phyloP scores from a whole-genome alignment of 371 early-diverging fungal species.

The Ecytonucleospora hepatopenaei region DNA sequence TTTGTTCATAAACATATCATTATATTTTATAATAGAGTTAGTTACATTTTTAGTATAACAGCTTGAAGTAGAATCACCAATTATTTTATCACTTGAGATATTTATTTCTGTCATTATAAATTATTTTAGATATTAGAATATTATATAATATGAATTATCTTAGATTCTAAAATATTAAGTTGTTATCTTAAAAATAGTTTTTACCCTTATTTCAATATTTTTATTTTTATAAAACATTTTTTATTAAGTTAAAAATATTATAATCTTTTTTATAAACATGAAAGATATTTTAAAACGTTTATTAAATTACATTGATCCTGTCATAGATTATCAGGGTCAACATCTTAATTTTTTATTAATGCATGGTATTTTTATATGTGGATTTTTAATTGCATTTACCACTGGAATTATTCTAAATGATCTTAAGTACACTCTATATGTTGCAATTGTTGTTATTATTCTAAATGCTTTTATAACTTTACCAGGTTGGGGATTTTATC shows the following conservation, averaged over 20 bases:
- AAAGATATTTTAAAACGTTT: background rate
- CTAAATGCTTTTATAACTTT: conserved; percentile 34
- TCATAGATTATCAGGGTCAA: conserved; percentile 56
- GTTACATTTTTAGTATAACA: no score
- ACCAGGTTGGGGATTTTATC: conserved; percentile 55
- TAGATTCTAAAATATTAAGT: no score
- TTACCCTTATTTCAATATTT: background rate
- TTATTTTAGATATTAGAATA: no score
- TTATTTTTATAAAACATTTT: background rate
- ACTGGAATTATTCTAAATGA: conserved; percentile 37
- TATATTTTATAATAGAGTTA: no score
- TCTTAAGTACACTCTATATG: conserved; percentile 42
- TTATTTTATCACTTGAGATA: no score
- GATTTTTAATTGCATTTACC: conserved; percentile 39
- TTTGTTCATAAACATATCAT: no score
- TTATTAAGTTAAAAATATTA: no score
- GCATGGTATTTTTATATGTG: conserved; percentile 40
- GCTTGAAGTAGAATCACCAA: no score
- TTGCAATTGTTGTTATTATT: conserved; percentile 23
- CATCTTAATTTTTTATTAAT: conserved; percentile 39
- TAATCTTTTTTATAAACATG: background rate
- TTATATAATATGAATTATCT: no score
- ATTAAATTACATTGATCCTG: conserved; percentile 29
- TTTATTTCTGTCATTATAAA: no score
- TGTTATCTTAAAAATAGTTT: no score